A percentile compares a stretch with the other conserved stretches of the same genome.
These are phyloP conservation scores for Leptodermis oblonga DNA, from an alignment of 257 asterid genomes.

Conservation along the genomic window DNA sequence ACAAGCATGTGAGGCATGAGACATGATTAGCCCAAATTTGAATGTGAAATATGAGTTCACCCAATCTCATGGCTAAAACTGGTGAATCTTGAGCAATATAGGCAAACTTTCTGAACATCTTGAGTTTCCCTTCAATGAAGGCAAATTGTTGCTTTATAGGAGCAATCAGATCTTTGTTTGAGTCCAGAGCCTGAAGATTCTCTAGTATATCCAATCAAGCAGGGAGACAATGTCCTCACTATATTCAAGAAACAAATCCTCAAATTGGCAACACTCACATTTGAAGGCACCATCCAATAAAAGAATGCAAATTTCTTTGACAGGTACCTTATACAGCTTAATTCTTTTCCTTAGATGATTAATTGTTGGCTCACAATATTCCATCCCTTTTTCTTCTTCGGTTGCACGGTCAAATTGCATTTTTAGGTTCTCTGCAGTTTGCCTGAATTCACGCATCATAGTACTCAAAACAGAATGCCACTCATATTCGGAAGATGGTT, in stretches of 20 bases:
- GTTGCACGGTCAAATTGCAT: not conserved
- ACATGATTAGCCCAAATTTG: not conserved
- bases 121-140: not conserved
- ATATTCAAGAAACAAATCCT: not conserved
- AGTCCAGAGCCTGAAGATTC: not conserved
- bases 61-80: not conserved
- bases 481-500: too few relatives aligned
- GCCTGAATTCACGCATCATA: not conserved
- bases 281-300: not conserved
- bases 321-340: not conserved
- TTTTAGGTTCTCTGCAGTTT: not conserved
- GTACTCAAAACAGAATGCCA: too few relatives aligned
- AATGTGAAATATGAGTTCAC: not conserved
- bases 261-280: too few relatives aligned
- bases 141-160: not conserved
- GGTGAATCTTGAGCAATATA: not conserved
- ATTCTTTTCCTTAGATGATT: not conserved
- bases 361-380: not conserved
- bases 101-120: slow-evolving; percentile 1
- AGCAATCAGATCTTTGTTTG: not conserved
- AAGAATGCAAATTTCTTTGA: not conserved
- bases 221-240: not conserved
- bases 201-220: not conserved
- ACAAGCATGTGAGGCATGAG: not conserved
- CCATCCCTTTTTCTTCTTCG: not conserved